Percentiles rank a stretch among this genome's conserved stretches.
Conservation (phyloP, 1,284 basidiomycete genomes). For the Cryptococcus amylolentus region DNA sequence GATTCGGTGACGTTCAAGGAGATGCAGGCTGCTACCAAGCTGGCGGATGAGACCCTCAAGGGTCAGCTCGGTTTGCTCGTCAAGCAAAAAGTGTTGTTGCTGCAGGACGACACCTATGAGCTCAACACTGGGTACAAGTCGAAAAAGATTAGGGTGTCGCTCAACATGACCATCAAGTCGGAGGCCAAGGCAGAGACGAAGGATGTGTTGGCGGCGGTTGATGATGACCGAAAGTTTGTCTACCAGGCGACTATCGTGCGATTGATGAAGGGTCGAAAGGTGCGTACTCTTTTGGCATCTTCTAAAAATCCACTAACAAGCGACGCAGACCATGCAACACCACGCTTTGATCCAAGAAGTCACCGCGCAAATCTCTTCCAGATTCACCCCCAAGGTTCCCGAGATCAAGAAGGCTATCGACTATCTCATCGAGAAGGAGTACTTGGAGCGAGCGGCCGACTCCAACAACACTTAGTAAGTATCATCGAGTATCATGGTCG, state of each 20-base stretch:
- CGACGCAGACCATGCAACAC: slow-evolving; percentile 83
- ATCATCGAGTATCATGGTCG: too few species aligned
- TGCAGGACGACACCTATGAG: slow-evolving; percentile 88
- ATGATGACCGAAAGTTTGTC: slow-evolving; percentile 95
- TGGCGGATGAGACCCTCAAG: slow-evolving; percentile 77
- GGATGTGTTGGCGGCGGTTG: slow-evolving; percentile 91
- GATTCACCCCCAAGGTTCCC: slow-evolving; percentile 45
- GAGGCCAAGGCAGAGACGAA: slow-evolving; percentile 88
- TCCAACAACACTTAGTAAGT: slow-evolving; percentile 47
- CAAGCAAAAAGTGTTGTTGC: slow-evolving; percentile 86
- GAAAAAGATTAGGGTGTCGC: slow-evolving; percentile 84
- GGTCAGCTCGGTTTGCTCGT: slow-evolving; percentile 78
- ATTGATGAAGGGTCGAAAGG: slow-evolving; percentile 93
- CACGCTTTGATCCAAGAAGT: slow-evolving; percentile 91
- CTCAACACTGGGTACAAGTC: slow-evolving; percentile 76
- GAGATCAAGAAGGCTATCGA: slow-evolving; percentile 79
- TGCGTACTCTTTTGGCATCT: slow-evolving; percentile 15
- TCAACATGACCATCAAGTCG: slow-evolving; percentile 91
- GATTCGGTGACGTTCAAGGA: slow-evolving; percentile 80
- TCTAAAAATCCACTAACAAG: neutral
- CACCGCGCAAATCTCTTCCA: slow-evolving; percentile 76
- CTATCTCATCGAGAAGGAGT: slow-evolving; percentile 93
- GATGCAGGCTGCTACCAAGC: slow-evolving; percentile 73
- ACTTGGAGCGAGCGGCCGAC: slow-evolving; percentile 86
- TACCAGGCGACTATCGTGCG: slow-evolving; percentile 97